phyloP scores from a whole-genome alignment of 208 protist genomes.

The Wallacemonas rigidus region DNA sequence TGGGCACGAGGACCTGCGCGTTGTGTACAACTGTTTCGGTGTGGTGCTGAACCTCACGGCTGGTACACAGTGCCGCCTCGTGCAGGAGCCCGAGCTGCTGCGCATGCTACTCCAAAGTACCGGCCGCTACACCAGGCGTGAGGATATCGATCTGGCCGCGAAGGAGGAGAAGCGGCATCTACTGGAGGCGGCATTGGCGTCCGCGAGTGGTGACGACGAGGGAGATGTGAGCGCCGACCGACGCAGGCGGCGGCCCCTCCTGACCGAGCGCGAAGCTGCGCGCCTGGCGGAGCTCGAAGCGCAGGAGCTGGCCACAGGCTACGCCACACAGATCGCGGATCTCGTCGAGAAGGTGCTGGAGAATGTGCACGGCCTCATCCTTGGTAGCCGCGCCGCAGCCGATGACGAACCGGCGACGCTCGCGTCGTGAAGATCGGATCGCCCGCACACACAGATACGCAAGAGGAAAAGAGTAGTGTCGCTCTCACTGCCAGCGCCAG shows the following conservation, averaged over 20 bases:
- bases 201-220: background rate
- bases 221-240: background rate
- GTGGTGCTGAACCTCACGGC: slow-evolving; percentile 80
- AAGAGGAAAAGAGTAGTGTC: background rate
- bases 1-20: slow-evolving; percentile 75
- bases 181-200: slow-evolving; percentile 5
- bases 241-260: background rate
- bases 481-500: too few relatives aligned
- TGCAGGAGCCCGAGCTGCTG: slow-evolving; percentile 59
- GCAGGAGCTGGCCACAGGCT: slow-evolving; percentile 31
- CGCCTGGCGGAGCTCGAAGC: slow-evolving; percentile 6
- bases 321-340: slow-evolving; percentile 66
- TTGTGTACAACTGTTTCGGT: slow-evolving; percentile 86
- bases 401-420: background rate
- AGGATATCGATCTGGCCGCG: slow-evolving; percentile 35
- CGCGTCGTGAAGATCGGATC: background rate
- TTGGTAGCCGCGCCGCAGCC: background rate
- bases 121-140: slow-evolving; percentile 50
- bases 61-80: slow-evolving; percentile 64
- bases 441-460: background rate
- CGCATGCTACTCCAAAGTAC: slow-evolving; percentile 75
- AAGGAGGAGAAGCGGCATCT: slow-evolving; percentile 36
- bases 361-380: slow-evolving; percentile 62
- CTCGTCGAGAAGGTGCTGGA: slow-evolving; percentile 75
- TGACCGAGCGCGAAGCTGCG: slow-evolving; percentile 26